A percentile compares a stretch with the other conserved stretches of the same genome.
Evolutionary conservation across 2,329 filamentous ascomycete genomes (phyloP).

Genomic region (Fusarium liriodendri): DNA sequence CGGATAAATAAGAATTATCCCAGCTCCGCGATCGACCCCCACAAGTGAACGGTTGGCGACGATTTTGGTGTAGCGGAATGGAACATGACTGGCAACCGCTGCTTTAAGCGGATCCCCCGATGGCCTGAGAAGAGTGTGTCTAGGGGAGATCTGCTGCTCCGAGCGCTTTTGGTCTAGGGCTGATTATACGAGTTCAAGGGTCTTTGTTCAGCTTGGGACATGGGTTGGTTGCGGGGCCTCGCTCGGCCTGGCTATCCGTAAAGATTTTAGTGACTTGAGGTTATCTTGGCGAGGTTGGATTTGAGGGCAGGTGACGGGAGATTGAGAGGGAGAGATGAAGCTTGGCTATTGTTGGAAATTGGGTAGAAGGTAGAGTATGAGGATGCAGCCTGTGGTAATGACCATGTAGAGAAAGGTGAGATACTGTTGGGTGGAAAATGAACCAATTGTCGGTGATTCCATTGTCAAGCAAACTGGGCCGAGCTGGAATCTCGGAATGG

Average conservation of each 20-base stretch:
- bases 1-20: neutral
- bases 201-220: neutral
- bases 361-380: neutral
- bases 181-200: neutral
- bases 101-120: neutral
- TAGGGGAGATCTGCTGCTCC: neutral
- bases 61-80: neutral
- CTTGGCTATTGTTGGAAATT: neutral
- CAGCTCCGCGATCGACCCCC: neutral
- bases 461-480: neutral
- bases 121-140: neutral
- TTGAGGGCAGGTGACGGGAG: neutral
- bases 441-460: neutral
- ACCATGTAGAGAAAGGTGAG: neutral
- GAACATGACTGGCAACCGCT: neutral
- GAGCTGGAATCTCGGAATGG: neutral
- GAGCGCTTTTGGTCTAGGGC: neutral
- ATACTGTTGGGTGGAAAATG: neutral
- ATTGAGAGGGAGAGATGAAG: neutral
- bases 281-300: neutral
- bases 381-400: neutral
- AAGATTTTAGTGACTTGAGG: neutral
- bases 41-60: neutral
- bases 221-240: neutral
- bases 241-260: neutral